These are phyloP conservation scores for Rhizopus microsporus DNA, from an alignment of 371 early-diverging fungal genomes.

Conservation along the genomic window DNA sequence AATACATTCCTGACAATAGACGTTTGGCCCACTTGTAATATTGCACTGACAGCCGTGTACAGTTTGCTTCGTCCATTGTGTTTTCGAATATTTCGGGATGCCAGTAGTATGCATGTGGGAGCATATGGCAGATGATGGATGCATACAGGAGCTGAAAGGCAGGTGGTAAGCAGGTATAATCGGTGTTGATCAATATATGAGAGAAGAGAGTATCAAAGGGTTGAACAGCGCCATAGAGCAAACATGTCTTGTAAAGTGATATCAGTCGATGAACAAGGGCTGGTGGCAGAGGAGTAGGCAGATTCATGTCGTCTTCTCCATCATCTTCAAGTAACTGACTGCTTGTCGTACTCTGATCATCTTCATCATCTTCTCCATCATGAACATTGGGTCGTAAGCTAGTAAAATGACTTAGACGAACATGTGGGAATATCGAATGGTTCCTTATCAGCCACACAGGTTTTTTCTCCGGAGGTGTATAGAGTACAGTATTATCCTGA, in stretches of 20 bases:
- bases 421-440: slow-evolving; percentile 39
- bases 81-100: slow-evolving; percentile 33
- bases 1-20: slow-evolving; percentile 36
- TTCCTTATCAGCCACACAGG: slow-evolving; percentile 41
- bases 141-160: slow-evolving; percentile 31
- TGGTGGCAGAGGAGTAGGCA: slow-evolving; percentile 12
- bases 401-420: slow-evolving; percentile 45
- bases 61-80: slow-evolving; percentile 11
- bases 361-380: slow-evolving; percentile 13
- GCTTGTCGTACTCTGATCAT: slow-evolving; percentile 2
- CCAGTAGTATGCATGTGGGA: slow-evolving; percentile 47
- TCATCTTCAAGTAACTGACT: slow-evolving; percentile 5
- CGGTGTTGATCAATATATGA: slow-evolving; percentile 17
- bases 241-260: slow-evolving; percentile 37
- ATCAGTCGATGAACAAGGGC: slow-evolving; percentile 19
- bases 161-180: slow-evolving; percentile 13
- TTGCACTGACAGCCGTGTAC: slow-evolving; percentile 24
- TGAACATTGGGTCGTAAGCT: slow-evolving; percentile 30
- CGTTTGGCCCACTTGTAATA: slow-evolving; percentile 47
- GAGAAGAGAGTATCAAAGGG: slow-evolving; percentile 31
- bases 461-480: slow-evolving; percentile 18
- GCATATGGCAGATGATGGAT: slow-evolving; percentile 44
- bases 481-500: slow-evolving; percentile 35
- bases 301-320: slow-evolving; percentile 4
- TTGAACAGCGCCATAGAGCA: slow-evolving; percentile 43